Conservation (phyloP, 1,139 yeast species). For the Geotrichum fermentans region DNA sequence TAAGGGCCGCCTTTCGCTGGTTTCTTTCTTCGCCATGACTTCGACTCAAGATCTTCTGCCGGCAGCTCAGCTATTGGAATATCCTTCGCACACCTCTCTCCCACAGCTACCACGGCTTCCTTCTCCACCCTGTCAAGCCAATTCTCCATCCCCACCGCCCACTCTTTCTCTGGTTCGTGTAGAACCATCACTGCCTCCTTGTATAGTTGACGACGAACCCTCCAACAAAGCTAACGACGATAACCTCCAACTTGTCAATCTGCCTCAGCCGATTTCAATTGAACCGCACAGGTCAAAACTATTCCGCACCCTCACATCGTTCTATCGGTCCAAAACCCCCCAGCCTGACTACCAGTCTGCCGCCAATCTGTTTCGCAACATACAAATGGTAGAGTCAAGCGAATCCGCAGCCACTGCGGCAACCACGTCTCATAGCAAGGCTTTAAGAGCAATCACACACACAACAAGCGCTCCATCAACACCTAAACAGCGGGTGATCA, state of each 20-base stretch:
- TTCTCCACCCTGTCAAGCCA: background rate
- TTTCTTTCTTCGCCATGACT: too few species aligned
- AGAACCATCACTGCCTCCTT: background rate
- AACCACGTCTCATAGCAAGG: background rate
- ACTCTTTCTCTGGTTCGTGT: background rate
- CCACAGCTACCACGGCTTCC: background rate
- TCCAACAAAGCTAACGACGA: background rate
- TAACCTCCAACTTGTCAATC: background rate
- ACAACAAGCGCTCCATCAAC: background rate
- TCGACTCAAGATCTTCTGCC: too few species aligned
- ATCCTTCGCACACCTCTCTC: background rate
- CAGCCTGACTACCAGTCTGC: background rate
- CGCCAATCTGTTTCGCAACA: background rate
- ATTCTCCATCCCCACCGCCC: background rate
- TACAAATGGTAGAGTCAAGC: background rate
- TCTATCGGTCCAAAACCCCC: background rate
- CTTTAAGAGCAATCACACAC: background rate
- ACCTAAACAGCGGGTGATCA: background rate
- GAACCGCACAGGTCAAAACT: background rate
- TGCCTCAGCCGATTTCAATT: background rate
- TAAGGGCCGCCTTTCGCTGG: too few species aligned
- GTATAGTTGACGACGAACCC: background rate
- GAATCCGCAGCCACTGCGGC: background rate
- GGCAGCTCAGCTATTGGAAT: too few species aligned
- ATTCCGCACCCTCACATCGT: background rate